These are phyloP conservation scores for Exophiala aquamarina DNA, from an alignment of 2,329 filamentous ascomycete species.

Conservation along the genomic window DNA sequence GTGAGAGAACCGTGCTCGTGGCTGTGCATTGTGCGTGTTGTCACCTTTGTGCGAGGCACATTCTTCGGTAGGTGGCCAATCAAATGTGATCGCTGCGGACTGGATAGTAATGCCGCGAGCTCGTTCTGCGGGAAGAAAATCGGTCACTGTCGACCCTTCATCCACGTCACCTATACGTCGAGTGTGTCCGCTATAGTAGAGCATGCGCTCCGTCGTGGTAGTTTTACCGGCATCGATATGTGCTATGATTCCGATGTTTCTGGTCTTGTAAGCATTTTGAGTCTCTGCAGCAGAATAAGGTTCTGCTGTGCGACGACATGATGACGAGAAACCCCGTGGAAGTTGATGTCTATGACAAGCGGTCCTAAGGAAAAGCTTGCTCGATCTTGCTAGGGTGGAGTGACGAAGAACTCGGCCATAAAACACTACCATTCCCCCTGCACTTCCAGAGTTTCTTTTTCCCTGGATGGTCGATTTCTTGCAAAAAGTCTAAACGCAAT, in stretches of 20 bases:
- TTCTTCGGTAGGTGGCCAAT: constrained; percentile 69
- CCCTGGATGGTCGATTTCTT: too few relatives aligned
- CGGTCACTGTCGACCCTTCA: constrained; percentile 93
- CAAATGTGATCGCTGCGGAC: constrained; percentile 91
- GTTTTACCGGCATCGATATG: constrained; percentile 99
- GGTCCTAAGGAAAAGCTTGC: not conserved
- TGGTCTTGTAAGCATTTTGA: constrained; percentile 59
- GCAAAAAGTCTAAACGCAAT: too few relatives aligned
- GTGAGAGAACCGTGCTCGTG: constrained; percentile 58
- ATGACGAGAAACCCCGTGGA: constrained; percentile 4
- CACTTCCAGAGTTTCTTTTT: too few relatives aligned
- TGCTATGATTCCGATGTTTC: constrained; percentile 97
- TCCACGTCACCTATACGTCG: constrained; percentile 91
- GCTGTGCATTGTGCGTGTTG: constrained; percentile 30
- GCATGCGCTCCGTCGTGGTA: constrained; percentile 97
- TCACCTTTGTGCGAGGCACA: constrained; percentile 27
- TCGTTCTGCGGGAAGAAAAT: constrained; percentile 91
- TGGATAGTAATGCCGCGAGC: constrained; percentile 96
- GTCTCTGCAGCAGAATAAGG: constrained; percentile 8
- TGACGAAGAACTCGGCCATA: constrained; percentile 13
- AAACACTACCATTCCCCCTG: constrained; percentile 19
- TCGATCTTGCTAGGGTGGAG: constrained; percentile 18
- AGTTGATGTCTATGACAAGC: not conserved
- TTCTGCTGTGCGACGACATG: constrained; percentile 8
- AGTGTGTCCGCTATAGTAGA: constrained; percentile 91